These are phyloP conservation scores for Miscanthus sacchariflorus DNA, from an alignment of 202 grass and related monocot genomes.

Conservation along the genomic window DNA sequence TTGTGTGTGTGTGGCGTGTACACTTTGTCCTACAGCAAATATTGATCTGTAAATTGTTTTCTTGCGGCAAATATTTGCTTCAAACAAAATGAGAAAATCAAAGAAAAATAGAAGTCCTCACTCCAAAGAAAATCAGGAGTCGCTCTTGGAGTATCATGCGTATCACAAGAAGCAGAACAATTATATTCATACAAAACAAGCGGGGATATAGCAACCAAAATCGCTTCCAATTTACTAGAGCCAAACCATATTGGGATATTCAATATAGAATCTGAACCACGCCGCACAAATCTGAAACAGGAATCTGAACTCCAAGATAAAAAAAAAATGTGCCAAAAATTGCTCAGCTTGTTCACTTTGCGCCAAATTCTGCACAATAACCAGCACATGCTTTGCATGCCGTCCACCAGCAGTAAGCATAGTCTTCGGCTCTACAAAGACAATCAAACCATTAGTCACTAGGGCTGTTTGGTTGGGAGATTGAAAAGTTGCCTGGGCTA, in stretches of 20 bases:
- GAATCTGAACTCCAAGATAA: conserved; percentile 11
- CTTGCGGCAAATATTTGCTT: neutral
- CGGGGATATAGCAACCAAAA: neutral
- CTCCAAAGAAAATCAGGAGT: neutral
- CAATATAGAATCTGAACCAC: neutral
- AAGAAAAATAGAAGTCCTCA: neutral
- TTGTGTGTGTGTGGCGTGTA: neutral
- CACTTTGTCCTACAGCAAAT: conserved; percentile 25
- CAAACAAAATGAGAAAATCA: neutral
- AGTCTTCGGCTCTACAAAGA: conserved; percentile 31
- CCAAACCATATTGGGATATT: conserved; percentile 16
- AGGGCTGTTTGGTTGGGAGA: neutral
- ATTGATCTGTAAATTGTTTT: conserved; percentile 12
- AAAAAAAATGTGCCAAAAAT: neutral
- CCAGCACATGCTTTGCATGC: neutral
- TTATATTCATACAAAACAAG: no score
- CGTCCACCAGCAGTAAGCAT: conserved; percentile 2
- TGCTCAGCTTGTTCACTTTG: conserved; percentile 24
- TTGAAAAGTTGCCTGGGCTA: no score
- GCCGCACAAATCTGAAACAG: conserved; percentile 2
- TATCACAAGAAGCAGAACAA: neutral
- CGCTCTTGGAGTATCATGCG: neutral
- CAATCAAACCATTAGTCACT: conserved; percentile 1
- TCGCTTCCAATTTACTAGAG: neutral
- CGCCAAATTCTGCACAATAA: conserved; percentile 30